phyloP scores from a whole-genome alignment of 1,284 basidiomycete genomes.

The Naganishia liquefaciens region DNA sequence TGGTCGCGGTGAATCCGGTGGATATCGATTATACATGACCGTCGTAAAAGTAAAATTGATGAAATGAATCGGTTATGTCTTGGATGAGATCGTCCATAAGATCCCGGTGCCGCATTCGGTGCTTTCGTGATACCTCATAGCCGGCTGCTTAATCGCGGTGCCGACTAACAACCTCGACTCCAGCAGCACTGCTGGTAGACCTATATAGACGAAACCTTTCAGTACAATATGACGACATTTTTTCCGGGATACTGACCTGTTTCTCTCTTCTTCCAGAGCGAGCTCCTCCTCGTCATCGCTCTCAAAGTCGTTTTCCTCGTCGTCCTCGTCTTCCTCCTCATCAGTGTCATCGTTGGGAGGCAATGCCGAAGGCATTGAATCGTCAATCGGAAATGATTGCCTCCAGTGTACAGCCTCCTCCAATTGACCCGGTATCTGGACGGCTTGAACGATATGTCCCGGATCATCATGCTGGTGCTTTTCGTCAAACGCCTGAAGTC shows the following conservation, averaged over 20 bases:
- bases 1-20: neutral
- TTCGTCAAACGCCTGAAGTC: conserved; percentile 14
- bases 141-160: conserved; percentile 37
- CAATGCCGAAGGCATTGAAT: conserved; percentile 17
- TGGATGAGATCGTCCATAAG: neutral
- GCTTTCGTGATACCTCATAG: neutral
- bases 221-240: neutral
- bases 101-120: no score
- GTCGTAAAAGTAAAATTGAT: neutral
- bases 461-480: conserved; percentile 18
- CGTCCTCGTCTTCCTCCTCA: conserved; percentile 44
- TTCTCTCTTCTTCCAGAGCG: conserved; percentile 25
- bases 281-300: conserved; percentile 46
- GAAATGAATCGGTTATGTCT: neutral
- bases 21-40: conserved; percentile 5
- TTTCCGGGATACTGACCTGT: conserved; percentile 5
- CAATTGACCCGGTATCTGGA: conserved; percentile 32
- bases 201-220: neutral
- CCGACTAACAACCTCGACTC: conserved; percentile 49
- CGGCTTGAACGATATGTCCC: conserved; percentile 29
- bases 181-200: conserved; percentile 47
- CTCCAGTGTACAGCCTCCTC: conserved; percentile 27
- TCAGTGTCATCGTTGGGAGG: conserved; percentile 39
- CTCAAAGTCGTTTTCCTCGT: conserved; percentile 46
- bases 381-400: conserved; percentile 23